Percentiles rank a stretch among this genome's conserved stretches.
phyloP scores from a whole-genome alignment of 2,329 filamentous ascomycete species.

The Didymellaceae sp. region DNA sequence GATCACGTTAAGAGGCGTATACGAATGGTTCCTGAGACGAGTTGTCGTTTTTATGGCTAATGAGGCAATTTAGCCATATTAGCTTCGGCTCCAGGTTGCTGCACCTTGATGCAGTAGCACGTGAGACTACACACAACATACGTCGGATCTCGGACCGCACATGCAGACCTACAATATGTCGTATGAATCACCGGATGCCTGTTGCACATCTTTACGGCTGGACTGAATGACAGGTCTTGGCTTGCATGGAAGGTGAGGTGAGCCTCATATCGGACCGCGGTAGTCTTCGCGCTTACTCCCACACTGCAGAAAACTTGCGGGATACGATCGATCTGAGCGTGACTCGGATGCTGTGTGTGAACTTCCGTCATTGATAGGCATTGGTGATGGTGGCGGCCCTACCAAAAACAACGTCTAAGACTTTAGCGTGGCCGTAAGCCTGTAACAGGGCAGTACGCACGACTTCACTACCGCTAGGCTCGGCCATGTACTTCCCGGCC shows the following conservation, averaged over 20 bases:
- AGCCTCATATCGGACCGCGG: constrained; percentile 4
- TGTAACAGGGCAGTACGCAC: constrained; percentile 15
- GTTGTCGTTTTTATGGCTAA: constrained; percentile 9
- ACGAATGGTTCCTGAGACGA: constrained; percentile 6
- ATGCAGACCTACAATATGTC: constrained; percentile 15
- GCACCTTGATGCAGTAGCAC: constrained; percentile 17
- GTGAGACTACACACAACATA: constrained; percentile 11
- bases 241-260: background rate
- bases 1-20: constrained; percentile 5
- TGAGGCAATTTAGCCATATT: constrained; percentile 21
- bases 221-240: constrained; percentile 8
- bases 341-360: background rate
- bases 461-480: constrained; percentile 12
- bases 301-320: background rate
- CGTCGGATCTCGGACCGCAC: constrained; percentile 15
- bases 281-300: background rate
- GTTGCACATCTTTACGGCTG: constrained; percentile 7
- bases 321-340: constrained; percentile 1
- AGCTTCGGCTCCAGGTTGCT: constrained; percentile 17
- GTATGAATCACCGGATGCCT: constrained; percentile 13
- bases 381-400: constrained; percentile 2
- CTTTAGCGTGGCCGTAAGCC: constrained; percentile 15
- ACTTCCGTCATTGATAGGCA: background rate
- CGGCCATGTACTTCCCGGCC: too few species aligned
- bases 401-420: constrained; percentile 9